Conservation (phyloP, 108 stramenopile genomes). For the Cyclotella baltica region DNA sequence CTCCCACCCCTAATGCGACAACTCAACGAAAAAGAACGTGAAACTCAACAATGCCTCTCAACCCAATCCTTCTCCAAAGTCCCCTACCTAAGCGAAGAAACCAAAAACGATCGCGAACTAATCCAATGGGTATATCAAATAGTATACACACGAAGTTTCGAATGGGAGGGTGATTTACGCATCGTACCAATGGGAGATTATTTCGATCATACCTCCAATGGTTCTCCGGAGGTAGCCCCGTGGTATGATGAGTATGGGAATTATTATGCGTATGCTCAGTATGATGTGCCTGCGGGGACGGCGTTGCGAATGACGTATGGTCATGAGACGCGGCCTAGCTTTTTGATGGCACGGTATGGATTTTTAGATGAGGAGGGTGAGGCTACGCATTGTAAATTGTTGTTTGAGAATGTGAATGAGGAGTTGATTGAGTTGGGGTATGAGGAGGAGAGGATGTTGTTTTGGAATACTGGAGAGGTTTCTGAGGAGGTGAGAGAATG, state of each 20-base stretch:
- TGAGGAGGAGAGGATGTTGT: constrained; percentile 46
- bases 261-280: constrained; percentile 38
- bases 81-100: constrained; percentile 24
- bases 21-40: constrained; percentile 33
- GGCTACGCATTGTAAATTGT: constrained; percentile 59
- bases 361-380: constrained; percentile 65
- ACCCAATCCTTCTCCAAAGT: constrained; percentile 15
- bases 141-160: constrained; percentile 27
- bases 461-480: constrained; percentile 51
- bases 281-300: constrained; percentile 61
- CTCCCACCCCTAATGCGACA: constrained; percentile 44
- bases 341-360: constrained; percentile 65
- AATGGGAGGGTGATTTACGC: constrained; percentile 43
- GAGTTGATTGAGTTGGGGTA: constrained; percentile 51
- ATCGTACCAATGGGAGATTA: constrained; percentile 61
- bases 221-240: constrained; percentile 46
- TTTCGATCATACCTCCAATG: constrained; percentile 58
- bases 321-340: constrained; percentile 49
- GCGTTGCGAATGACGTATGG: constrained; percentile 60
- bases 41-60: constrained; percentile 18
- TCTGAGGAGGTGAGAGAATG: constrained; percentile 41
- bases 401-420: constrained; percentile 44
- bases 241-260: constrained; percentile 50
- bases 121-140: constrained; percentile 38
- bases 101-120: constrained; percentile 29